These are phyloP conservation scores for Asterophora lycoperdoides DNA, from an alignment of 768 basidiomycete genomes.

Conservation along the genomic window DNA sequence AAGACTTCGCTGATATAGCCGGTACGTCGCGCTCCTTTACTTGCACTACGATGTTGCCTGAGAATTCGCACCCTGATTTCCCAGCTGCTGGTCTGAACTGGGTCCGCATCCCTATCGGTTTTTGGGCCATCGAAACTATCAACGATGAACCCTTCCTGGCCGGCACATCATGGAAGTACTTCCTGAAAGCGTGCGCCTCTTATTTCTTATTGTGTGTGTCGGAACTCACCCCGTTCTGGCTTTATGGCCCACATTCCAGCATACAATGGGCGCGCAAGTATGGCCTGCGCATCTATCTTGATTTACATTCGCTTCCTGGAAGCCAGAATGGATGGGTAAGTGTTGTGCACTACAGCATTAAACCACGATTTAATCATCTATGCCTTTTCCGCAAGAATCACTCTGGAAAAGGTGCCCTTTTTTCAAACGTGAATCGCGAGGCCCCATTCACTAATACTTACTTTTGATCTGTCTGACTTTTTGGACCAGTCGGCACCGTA, in stretches of 20 bases:
- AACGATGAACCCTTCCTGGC: conserved; percentile 73
- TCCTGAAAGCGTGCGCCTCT: conserved; percentile 34
- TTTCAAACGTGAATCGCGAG: background rate
- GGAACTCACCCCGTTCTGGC: conserved; percentile 34
- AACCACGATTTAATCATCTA: conserved; percentile 10
- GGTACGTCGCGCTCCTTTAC: conserved; percentile 6
- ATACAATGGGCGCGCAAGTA: conserved; percentile 87
- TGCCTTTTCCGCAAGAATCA: conserved; percentile 31
- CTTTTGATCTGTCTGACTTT: background rate
- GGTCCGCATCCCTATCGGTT: conserved; percentile 75
- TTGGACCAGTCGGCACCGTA: conserved; percentile 7
- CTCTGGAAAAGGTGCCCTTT: conserved; percentile 25
- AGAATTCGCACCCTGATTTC: conserved; percentile 26
- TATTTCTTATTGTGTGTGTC: background rate
- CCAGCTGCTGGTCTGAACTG: conserved; percentile 73
- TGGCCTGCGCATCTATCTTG: conserved; percentile 78
- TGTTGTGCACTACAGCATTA: background rate
- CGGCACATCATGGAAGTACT: conserved; percentile 68
- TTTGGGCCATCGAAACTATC: conserved; percentile 82
- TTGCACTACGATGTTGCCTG: conserved; percentile 44
- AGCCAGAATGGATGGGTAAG: conserved; percentile 59
- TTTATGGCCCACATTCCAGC: too few species aligned
- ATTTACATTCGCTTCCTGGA: conserved; percentile 77
- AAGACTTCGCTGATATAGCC: conserved; percentile 77
- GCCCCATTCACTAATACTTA: background rate